Evolutionary conservation across 352 stramenopile genomes (phyloP).

Genomic region (Globisporangium polare): DNA sequence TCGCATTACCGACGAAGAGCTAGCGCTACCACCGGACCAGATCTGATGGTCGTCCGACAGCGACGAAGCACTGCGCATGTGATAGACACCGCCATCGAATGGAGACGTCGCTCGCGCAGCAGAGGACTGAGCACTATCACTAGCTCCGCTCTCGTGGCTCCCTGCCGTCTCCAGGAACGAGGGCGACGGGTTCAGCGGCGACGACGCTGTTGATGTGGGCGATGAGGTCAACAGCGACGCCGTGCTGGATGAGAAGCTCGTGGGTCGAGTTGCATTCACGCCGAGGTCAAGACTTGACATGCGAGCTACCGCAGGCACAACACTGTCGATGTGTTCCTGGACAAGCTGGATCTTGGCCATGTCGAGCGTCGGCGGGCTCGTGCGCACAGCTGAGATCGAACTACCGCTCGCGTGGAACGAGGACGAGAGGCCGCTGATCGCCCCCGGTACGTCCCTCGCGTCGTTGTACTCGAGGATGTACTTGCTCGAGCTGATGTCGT

Average conservation of each 20-base stretch:
- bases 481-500: constrained; percentile 32
- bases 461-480: constrained; percentile 82
- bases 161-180: constrained; percentile 34
- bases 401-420: constrained; percentile 28
- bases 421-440: constrained; percentile 33
- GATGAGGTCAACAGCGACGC: constrained; percentile 56
- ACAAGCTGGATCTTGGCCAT: constrained; percentile 62
- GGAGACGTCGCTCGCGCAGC: constrained; percentile 23
- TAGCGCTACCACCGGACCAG: constrained; percentile 1
- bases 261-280: constrained; percentile 6
- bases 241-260: constrained; percentile 63
- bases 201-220: constrained; percentile 62
- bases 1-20: constrained; percentile 4
- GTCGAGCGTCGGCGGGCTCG: constrained; percentile 51
- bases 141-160: neutral
- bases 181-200: constrained; percentile 47
- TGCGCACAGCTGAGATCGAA: constrained; percentile 41
- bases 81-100: constrained; percentile 13
- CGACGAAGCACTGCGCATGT: constrained; percentile 4
- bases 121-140: neutral
- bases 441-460: constrained; percentile 37
- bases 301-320: neutral
- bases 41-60: constrained; percentile 1
- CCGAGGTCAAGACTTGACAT: constrained; percentile 1
- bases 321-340: constrained; percentile 38